A percentile compares a stretch with the other conserved stretches of the same genome.
Conservation (phyloP, 805 yeast genomes). For the Wickerhamiella shivajii region DNA sequence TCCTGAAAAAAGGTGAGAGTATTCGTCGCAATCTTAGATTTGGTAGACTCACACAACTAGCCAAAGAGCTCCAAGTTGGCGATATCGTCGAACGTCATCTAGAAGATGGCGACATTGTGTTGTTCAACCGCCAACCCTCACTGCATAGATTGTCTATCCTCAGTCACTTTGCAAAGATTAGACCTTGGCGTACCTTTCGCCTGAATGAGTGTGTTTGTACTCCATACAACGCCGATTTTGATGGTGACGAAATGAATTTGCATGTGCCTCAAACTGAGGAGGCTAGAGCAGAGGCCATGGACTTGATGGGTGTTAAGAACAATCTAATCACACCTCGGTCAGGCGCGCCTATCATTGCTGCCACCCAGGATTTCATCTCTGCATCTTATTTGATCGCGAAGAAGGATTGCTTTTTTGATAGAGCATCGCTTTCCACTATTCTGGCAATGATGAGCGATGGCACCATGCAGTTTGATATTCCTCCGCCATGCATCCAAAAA, state of each 20-base stretch:
- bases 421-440: constrained; percentile 69
- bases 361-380: constrained; percentile 97
- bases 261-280: constrained; percentile 99
- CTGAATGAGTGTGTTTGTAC: constrained; percentile 98
- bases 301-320: constrained; percentile 94
- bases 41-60: constrained; percentile 70
- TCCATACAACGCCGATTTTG: constrained; percentile 98
- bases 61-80: constrained; percentile 65
- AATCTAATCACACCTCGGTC: constrained; percentile 90
- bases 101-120: constrained; percentile 91
- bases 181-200: constrained; percentile 97
- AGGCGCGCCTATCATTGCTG: constrained; percentile 98
- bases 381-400: constrained; percentile 87
- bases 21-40: constrained; percentile 69
- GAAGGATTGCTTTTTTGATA: constrained; percentile 84
- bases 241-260: constrained; percentile 98
- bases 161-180: constrained; percentile 87
- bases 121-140: constrained; percentile 96
- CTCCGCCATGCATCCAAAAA: constrained; percentile 87
- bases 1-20: constrained; percentile 61
- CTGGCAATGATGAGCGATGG: constrained; percentile 96
- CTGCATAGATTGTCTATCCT: constrained; percentile 86
- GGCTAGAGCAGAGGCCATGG: constrained; percentile 97
- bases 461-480: constrained; percentile 70
- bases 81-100: constrained; percentile 93